Conservation (phyloP, 108 stramenopile genomes). For the Epipyxis sp. region DNA sequence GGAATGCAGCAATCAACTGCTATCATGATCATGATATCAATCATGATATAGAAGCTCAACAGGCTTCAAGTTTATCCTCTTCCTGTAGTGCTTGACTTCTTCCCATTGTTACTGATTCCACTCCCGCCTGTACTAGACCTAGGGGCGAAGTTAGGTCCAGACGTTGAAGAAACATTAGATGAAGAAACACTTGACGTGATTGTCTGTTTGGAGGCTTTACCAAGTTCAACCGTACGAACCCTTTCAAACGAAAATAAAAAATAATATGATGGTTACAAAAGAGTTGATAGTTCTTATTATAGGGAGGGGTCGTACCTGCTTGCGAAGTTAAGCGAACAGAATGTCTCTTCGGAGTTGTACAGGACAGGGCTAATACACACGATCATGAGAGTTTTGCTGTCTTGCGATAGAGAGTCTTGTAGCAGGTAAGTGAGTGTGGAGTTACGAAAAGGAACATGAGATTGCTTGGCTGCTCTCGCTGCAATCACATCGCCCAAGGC, state of each 20-base stretch:
- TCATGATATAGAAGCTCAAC: no score
- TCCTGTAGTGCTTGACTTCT: no score
- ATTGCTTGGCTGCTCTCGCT: constrained; percentile 54
- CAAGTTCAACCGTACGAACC: constrained; percentile 31
- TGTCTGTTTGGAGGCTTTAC: constrained; percentile 27
- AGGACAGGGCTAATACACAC: constrained; percentile 43
- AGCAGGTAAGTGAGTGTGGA: constrained; percentile 60
- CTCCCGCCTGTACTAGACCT: no score
- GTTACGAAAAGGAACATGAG: constrained; percentile 63
- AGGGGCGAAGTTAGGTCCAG: no score
- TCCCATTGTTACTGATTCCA: no score
- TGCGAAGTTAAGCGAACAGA: constrained; percentile 48
- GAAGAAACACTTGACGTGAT: no score
- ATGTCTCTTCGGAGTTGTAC: constrained; percentile 48
- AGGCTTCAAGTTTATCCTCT: no score
- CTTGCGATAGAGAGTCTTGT: constrained; percentile 46
- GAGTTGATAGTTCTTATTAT: no score
- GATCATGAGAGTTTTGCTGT: constrained; percentile 59
- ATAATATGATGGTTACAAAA: not conserved
- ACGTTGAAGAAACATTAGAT: no score
- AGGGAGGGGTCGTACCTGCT: no score
- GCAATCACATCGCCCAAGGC: constrained; percentile 98
- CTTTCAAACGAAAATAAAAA: not conserved
- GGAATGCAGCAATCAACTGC: no score
- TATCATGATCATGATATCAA: no score